Conservation (phyloP, 306 rosid species). For the Quercus mongolica region DNA sequence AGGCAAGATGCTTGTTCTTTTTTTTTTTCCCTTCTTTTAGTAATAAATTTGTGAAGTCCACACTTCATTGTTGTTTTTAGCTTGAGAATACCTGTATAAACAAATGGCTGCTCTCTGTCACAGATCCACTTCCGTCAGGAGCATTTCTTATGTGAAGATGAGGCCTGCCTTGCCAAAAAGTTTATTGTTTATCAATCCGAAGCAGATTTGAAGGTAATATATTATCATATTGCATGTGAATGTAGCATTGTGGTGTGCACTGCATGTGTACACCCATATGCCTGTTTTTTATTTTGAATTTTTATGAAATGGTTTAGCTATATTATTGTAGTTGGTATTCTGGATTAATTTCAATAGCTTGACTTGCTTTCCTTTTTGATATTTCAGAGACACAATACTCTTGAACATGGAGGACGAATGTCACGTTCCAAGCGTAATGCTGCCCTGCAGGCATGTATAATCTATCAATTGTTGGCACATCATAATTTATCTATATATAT, state of each 20-base stretch:
- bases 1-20: slow-evolving; percentile 53
- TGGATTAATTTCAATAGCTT: slow-evolving; percentile 13
- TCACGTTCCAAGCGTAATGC: slow-evolving; percentile 95
- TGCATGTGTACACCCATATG: neutral
- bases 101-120: slow-evolving; percentile 14
- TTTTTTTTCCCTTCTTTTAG: neutral
- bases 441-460: slow-evolving; percentile 77
- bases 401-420: slow-evolving; percentile 93
- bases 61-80: slow-evolving; percentile 5
- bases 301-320: neutral
- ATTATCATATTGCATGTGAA: slow-evolving; percentile 6
- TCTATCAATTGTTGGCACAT: neutral
- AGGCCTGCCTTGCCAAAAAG: slow-evolving; percentile 81
- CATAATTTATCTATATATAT: neutral
- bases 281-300: slow-evolving; percentile 11
- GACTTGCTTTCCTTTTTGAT: slow-evolving; percentile 14
- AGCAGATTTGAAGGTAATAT: slow-evolving; percentile 83
- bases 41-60: neutral
- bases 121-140: slow-evolving; percentile 91
- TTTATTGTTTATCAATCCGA: slow-evolving; percentile 85
- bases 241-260: neutral
- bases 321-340: neutral
- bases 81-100: slow-evolving; percentile 13
- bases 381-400: slow-evolving; percentile 76
- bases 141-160: slow-evolving; percentile 97